Conservation (phyloP, 202 grass and related monocot genomes). For the Cymbopogon flexuosus region DNA sequence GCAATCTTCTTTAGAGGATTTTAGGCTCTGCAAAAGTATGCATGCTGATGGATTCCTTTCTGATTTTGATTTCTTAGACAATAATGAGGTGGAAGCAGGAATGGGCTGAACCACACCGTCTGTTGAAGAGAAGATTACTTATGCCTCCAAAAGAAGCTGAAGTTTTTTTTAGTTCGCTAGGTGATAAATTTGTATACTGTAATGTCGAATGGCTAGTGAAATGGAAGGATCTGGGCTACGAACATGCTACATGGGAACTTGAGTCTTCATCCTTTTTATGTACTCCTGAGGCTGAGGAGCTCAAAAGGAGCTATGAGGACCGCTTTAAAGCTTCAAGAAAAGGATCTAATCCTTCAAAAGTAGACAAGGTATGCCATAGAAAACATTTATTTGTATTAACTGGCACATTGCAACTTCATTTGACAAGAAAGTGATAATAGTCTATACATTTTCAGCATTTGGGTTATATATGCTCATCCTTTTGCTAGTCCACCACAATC, state of each 20-base stretch:
- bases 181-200: constrained; percentile 44
- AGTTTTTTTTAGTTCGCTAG: constrained; percentile 40
- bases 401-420: not conserved
- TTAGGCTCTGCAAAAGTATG: constrained; percentile 27
- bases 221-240: constrained; percentile 79
- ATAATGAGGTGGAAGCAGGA: constrained; percentile 74
- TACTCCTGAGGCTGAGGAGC: constrained; percentile 39
- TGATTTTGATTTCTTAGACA: constrained; percentile 41
- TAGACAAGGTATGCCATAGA: constrained; percentile 42
- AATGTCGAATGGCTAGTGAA: constrained; percentile 84
- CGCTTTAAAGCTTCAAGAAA: constrained; percentile 40
- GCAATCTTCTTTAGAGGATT: constrained; percentile 3
- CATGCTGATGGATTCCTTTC: no score
- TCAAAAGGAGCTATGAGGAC: constrained; percentile 56
- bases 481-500: constrained; percentile 11
- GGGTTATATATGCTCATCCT: not conserved
- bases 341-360: constrained; percentile 37
- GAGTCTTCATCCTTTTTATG: constrained; percentile 74
- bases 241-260: constrained; percentile 82
- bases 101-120: constrained; percentile 67
- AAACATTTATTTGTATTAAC: constrained; percentile 31
- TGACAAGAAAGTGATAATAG: not conserved
- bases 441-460: not conserved
- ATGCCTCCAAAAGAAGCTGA: constrained; percentile 55
- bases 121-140: constrained; percentile 66